A percentile compares a stretch with the other conserved stretches of the same genome.
phyloP scores from a whole-genome alignment of 2,329 filamentous ascomycete genomes.

The Chrysoporthe deuterocubensis region DNA sequence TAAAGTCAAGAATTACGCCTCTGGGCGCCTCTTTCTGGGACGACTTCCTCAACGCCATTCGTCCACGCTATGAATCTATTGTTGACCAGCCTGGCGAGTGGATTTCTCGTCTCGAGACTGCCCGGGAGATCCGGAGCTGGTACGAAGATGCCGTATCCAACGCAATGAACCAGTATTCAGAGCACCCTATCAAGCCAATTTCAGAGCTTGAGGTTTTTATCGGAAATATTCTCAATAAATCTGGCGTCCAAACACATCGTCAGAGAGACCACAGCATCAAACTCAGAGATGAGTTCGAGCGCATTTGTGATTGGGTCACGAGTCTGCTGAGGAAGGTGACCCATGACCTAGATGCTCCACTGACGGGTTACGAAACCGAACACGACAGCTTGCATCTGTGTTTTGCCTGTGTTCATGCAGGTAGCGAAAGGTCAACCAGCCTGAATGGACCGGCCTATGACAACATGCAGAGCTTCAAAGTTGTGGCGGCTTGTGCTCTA shows the following conservation, averaged over 20 bases:
- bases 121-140: constrained; percentile 44
- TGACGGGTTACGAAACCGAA: constrained; percentile 24
- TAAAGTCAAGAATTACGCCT: constrained; percentile 39
- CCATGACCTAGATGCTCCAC: constrained; percentile 1
- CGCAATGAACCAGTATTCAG: constrained; percentile 49
- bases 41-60: constrained; percentile 41
- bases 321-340: constrained; percentile 38
- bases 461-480: constrained; percentile 37
- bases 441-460: constrained; percentile 10
- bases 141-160: constrained; percentile 50
- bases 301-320: constrained; percentile 47
- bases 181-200: constrained; percentile 49
- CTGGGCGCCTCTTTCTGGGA: constrained; percentile 48
- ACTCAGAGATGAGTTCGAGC: constrained; percentile 56
- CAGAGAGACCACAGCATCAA: constrained; percentile 57
- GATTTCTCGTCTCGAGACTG: constrained; percentile 41
- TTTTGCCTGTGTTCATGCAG: constrained; percentile 36
- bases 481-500: constrained; percentile 38
- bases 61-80: constrained; percentile 35
- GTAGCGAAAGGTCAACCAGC: constrained; percentile 10
- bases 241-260: constrained; percentile 51
- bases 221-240: constrained; percentile 58
- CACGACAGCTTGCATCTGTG: constrained; percentile 36
- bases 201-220: constrained; percentile 60
- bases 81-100: constrained; percentile 35